Conservation (phyloP, 2,329 filamentous ascomycete species). For the Stachybotrys chartarum region DNA sequence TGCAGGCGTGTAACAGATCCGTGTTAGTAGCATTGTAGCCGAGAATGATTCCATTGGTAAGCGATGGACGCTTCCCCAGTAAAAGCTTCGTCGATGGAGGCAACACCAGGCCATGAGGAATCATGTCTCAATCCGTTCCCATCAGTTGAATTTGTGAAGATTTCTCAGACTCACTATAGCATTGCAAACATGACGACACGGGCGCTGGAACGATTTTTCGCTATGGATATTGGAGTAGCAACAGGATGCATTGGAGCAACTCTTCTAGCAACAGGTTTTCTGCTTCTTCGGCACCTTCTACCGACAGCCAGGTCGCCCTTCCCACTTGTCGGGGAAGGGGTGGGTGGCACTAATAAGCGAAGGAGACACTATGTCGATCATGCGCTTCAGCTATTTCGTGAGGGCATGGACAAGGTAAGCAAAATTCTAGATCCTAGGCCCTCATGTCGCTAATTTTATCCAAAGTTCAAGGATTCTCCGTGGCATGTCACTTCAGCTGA, state of each 20-base stretch:
- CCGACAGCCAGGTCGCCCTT: not conserved
- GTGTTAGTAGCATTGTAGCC: not conserved
- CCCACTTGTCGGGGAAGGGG: not conserved
- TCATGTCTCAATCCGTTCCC: not conserved
- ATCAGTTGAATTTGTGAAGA: not conserved
- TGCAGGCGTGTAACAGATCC: not conserved
- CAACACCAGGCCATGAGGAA: not conserved
- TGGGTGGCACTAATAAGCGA: not conserved
- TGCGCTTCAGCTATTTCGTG: not conserved
- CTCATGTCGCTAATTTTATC: not conserved
- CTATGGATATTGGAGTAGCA: not conserved
- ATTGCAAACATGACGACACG: not conserved
- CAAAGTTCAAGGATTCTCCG: not conserved
- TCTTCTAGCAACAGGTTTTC: not conserved
- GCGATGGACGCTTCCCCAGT: not conserved
- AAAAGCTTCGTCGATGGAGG: too few species aligned
- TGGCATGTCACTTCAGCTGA: not conserved
- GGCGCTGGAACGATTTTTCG: not conserved
- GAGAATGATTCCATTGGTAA: not conserved
- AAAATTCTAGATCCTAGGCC: not conserved
- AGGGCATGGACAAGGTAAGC: not conserved
- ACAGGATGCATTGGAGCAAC: not conserved
- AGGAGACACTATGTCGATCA: not conserved
- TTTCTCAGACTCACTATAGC: not conserved
- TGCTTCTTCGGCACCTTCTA: not conserved